A percentile compares a stretch with the other conserved stretches of the same genome.
These are phyloP conservation scores for Pinus tabuliformis DNA, from an alignment of 75 land plant species.

Conservation along the genomic window DNA sequence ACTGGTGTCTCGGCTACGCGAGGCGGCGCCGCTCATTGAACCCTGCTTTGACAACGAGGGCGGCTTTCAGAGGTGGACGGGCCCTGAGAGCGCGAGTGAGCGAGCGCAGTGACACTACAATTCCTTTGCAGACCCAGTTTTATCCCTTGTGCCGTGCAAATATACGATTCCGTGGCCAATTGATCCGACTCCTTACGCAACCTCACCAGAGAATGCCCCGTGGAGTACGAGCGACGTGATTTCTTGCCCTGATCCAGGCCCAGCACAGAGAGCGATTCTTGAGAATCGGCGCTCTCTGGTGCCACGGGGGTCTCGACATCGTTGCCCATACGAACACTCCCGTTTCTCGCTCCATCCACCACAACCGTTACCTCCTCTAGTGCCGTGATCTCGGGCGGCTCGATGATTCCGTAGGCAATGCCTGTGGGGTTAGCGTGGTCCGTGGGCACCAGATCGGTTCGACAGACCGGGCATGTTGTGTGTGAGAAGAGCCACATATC, in stretches of 20 bases:
- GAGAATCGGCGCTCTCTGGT: not conserved
- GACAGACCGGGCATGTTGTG: slow-evolving; percentile 37
- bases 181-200: not conserved
- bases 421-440: not conserved
- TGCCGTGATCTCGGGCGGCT: not conserved
- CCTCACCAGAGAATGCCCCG: too few relatives aligned
- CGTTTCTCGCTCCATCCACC: not conserved
- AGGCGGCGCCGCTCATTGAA: not conserved
- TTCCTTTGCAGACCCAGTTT: not conserved
- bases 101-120: not conserved
- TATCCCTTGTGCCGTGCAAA: not conserved
- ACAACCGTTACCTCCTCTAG: not conserved
- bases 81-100: not conserved
- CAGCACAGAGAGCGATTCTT: not conserved
- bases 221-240: too few relatives aligned
- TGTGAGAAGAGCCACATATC: slow-evolving; percentile 30
- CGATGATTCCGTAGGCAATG: not conserved
- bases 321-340: not conserved
- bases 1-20: not conserved
- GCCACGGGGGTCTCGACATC: not conserved
- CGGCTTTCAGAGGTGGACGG: not conserved
- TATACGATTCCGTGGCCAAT: not conserved
- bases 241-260: too few relatives aligned
- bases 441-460: slow-evolving; percentile 5
- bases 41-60: not conserved